Evolutionary conservation across 1,284 basidiomycete species (phyloP).

Genomic region (Psilocybe mexicana): DNA sequence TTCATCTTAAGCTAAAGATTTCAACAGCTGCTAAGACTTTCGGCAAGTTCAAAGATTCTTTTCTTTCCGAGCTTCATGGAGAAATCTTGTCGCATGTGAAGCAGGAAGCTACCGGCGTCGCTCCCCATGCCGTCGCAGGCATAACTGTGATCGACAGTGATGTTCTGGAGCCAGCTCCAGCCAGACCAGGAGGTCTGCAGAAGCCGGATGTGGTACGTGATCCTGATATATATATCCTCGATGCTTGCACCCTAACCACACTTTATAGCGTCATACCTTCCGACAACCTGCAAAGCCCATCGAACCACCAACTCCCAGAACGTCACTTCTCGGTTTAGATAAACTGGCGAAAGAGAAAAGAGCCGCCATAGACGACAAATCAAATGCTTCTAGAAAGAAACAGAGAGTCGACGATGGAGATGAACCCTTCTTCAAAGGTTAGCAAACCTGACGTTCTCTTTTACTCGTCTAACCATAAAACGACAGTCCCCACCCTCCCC

Average conservation of each 20-base stretch:
- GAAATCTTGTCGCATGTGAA: constrained; percentile 64
- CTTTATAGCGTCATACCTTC: constrained; percentile 71
- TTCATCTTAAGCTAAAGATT: constrained; percentile 20
- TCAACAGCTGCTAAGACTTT: constrained; percentile 73
- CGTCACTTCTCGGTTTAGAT: constrained; percentile 85
- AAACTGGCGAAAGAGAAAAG: constrained; percentile 86
- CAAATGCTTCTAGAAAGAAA: constrained; percentile 64
- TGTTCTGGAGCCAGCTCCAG: constrained; percentile 76
- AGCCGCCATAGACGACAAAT: constrained; percentile 50
- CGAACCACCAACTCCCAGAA: constrained; percentile 70
- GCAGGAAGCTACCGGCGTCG: constrained; percentile 59
- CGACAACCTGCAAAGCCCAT: constrained; percentile 69
- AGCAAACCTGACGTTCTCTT: constrained; percentile 18
- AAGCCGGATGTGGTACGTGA: constrained; percentile 58
- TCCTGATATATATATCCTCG: background rate
- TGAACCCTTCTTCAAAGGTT: constrained; percentile 83
- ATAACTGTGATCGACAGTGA: constrained; percentile 83
- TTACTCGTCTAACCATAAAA: background rate
- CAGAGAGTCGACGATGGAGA: constrained; percentile 60
- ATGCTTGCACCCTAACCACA: constrained; percentile 10
- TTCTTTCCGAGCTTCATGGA: constrained; percentile 48
- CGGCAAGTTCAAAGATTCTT: constrained; percentile 78
- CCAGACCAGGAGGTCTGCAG: constrained; percentile 72
- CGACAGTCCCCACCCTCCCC: constrained; percentile 73
- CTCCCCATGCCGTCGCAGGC: constrained; percentile 61